phyloP scores from a whole-genome alignment of 306 rosid species.

The Vigna angularis region DNA sequence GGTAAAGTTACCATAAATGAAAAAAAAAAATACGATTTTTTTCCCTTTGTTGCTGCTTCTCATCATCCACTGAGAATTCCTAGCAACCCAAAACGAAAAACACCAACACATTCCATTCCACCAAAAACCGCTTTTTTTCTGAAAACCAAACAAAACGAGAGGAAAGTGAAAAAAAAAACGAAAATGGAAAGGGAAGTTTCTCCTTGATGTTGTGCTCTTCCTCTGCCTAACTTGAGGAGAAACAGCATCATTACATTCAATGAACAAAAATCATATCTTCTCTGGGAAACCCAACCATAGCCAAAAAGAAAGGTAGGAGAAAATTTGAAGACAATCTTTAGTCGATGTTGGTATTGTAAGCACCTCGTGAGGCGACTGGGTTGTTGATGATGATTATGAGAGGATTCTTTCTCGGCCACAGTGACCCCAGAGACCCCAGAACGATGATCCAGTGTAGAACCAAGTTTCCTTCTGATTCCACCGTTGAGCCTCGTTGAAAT shows the following conservation, averaged over 20 bases:
- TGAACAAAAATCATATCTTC: slow-evolving; percentile 6
- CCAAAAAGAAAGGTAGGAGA: background rate
- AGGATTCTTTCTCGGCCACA: slow-evolving; percentile 56
- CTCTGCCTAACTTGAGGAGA: background rate
- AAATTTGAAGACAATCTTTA: background rate
- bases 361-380: slow-evolving; percentile 75
- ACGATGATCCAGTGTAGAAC: slow-evolving; percentile 55
- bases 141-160: background rate
- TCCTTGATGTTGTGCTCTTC: slow-evolving; percentile 1
- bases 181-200: background rate
- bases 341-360: slow-evolving; percentile 12
- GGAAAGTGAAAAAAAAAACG: background rate
- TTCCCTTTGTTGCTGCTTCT: background rate
- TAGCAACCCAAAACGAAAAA: background rate
- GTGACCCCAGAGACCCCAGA: slow-evolving; percentile 51
- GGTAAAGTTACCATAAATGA: background rate
- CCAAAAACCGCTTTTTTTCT: background rate
- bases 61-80: background rate
- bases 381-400: slow-evolving; percentile 53
- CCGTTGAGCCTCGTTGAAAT: slow-evolving; percentile 66
- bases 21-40: background rate
- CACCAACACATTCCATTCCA: background rate
- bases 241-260: slow-evolving; percentile 27
- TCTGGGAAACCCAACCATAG: slow-evolving; percentile 17
- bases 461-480: slow-evolving; percentile 61